Base-by-base conservation (phyloP, 129 eudicot species). In the Artemisia tridentata region DNA sequence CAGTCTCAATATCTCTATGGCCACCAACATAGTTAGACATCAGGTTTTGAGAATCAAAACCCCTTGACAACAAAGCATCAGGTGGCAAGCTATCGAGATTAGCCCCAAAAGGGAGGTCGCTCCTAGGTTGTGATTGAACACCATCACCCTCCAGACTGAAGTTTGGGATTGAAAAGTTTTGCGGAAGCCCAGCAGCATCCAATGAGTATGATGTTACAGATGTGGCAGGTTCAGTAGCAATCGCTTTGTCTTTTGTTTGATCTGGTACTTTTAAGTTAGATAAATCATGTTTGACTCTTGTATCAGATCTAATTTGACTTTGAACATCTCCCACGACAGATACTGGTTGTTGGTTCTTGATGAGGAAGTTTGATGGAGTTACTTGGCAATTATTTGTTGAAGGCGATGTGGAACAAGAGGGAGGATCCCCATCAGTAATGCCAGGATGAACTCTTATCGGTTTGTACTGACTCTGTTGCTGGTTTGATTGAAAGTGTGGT, bases 371-470 rank as follows among this genome's bases (percentile, higher is more conserved):
- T 58, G 85, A 43, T 38, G 84, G 86, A 20, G 84, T 76, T 31
- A 80, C 65, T 16, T 91, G 96, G 75, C 83, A 80, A 62, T 85
- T 90, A 65, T 84, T 88, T 65, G 89, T 84, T 5, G 92, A 84
- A 76, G 96, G 95, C 3, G 97, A 88, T 1, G 93, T 86, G 25
- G 97, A 91, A 77, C 96, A 91, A 2, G 97, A 91, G n/a, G 96
- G 93, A 70, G 83, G 86, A 68, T 88, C 96, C 12, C 80, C 90
- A 25, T 84, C 88, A 16, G 91, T 75, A 8, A 67, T 69, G 23
- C 81, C 87, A 25, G 95, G 83, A 59, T 83, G 85, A 47, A 84
- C 72, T 71, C 86, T 75, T 65, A 71, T 63, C 13, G 84, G 58
- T 78, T 82, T 84, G 71, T 88, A 86, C 74, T 75, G 90, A 78